phyloP scores from a whole-genome alignment of 352 stramenopile genomes.

The Globisporangium lucens region DNA sequence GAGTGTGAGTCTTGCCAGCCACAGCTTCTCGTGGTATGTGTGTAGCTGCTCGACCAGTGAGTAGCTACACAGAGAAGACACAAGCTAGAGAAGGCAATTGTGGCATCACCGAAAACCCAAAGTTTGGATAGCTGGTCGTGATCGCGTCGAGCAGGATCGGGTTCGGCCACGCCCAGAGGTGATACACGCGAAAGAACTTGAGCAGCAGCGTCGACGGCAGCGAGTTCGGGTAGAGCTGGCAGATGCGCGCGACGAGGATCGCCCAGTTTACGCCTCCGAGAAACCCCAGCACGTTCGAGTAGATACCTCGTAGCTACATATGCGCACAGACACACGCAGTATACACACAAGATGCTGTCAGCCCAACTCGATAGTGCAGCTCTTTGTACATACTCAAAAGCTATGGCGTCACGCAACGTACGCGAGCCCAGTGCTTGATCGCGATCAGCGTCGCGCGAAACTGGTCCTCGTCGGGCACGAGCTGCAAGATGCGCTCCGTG shows the following conservation, averaged over 20 bases:
- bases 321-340: neutral
- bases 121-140: constrained; percentile 36
- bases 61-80: neutral
- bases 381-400: neutral
- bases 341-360: neutral
- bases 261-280: constrained; percentile 98
- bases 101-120: constrained; percentile 63
- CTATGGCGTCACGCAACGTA: constrained; percentile 28
- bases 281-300: constrained; percentile 99
- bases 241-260: constrained; percentile 96
- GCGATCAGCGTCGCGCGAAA: constrained; percentile 92
- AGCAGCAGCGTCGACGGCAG: constrained; percentile 85
- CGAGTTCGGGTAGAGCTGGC: constrained; percentile 88
- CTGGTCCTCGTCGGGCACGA: constrained; percentile 78
- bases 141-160: constrained; percentile 87
- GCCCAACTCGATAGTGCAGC: neutral
- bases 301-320: constrained; percentile 90
- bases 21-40: neutral
- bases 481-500: constrained; percentile 91
- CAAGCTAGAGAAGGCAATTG: neutral
- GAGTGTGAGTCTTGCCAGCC: neutral
- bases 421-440: constrained; percentile 88
- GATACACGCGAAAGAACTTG: constrained; percentile 96
- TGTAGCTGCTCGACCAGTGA: neutral
- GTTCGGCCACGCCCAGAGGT: constrained; percentile 95